Percentiles rank a stretch among this genome's conserved stretches.
phyloP scores from a whole-genome alignment of 2,329 filamentous ascomycete genomes.

The Aspergillus brasiliensis region DNA sequence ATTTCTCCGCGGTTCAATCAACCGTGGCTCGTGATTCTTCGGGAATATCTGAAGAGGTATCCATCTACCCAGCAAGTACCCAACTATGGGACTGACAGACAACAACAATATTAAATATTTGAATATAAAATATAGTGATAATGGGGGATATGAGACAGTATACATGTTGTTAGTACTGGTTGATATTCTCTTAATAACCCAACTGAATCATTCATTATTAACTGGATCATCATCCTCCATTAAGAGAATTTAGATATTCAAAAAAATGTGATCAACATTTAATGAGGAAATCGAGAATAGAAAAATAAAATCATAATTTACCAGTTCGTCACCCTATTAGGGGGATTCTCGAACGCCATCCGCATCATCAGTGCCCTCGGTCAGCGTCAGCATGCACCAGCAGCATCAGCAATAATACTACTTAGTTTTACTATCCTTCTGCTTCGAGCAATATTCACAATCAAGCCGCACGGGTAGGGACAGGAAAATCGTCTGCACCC shows the following conservation, averaged over 20 bases:
- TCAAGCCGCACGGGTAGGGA: constrained; percentile 20
- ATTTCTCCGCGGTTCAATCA: constrained; percentile 6
- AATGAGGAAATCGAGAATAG: not conserved
- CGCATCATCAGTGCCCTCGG: not conserved
- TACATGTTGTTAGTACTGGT: no score
- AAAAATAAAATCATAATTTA: not conserved
- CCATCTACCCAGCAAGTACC: not conserved
- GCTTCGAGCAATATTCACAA: not conserved
- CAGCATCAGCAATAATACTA: no score
- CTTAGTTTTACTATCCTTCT: no score
- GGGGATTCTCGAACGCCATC: not conserved
- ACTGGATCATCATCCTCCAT: not conserved
- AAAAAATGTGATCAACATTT: no score
- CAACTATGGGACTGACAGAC: not conserved
- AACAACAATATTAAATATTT: not conserved
- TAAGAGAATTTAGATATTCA: no score
- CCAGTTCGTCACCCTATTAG: not conserved
- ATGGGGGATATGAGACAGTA: not conserved
- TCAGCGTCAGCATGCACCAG: not conserved
- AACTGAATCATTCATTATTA: not conserved
- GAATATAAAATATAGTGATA: not conserved
- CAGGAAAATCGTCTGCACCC: constrained; percentile 18
- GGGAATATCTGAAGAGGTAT: not conserved
- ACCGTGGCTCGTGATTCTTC: constrained; percentile 2
- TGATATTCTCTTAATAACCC: no score